Evolutionary conservation across 768 basidiomycete species (phyloP), one percentile per base, ranked within the genome.

Genomic region (Panellus pusillus): DNA sequence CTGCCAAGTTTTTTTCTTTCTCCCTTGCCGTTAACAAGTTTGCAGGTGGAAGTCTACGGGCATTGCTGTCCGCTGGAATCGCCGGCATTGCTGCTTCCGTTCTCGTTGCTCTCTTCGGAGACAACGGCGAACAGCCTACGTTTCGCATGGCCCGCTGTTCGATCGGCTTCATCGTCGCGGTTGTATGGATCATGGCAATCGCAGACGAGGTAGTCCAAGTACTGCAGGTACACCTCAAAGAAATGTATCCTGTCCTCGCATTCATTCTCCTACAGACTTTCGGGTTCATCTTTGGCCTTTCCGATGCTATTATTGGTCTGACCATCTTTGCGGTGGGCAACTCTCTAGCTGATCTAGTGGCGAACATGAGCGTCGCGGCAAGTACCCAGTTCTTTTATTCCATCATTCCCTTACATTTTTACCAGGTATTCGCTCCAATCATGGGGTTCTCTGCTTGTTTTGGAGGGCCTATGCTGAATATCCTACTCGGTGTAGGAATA

Each of bases 111-210:
- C 65, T 82, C 0, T 86, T 86, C 62, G 80, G 80, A 1, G 76
- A 79, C 7, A 77, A 79, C 38, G 87, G 90, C 3, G 73, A 76
- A 17, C 77, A 82, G 57, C 74, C 78, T 6, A 64, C 79, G 13
- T 77, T 81, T 42, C 79, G 83, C 52, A 77, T 93, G 70, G 77
- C 80, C 9, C 80, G 94, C 9, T 96, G 93, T 65, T 87, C 85
- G 19, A 86, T 95, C 78, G 96, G 97, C 0, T 99, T 99, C 72
- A 67, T 86, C 18, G 87, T 96, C 24, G 79, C 93, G 3, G 82
- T 98, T 56, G 86, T 98, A 8, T 99, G 97, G 96, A 98, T 99
- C 62, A 95, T 98, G 84, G 93, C 90, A 6, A 94, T 98, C 44
- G 94, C 95, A 1, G 94, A 97, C 66, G 95, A 98, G 67, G 93